Conservation (phyloP, 2,329 filamentous ascomycete species). For the Exutisphaerella laricina region DNA sequence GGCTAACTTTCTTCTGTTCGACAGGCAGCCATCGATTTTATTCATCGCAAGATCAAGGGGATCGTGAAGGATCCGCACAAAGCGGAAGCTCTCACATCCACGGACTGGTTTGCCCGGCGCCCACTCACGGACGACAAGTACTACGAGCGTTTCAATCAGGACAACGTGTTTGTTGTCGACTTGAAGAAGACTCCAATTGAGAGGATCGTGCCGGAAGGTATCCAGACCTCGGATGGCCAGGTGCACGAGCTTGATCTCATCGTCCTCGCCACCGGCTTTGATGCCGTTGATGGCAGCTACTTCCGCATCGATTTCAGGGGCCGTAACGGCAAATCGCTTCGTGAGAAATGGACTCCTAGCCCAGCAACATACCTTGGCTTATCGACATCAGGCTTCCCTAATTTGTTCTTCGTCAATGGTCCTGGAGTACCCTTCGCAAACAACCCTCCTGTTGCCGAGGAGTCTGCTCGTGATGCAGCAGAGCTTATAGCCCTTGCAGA, state of each 20-base stretch:
- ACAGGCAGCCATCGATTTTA: slow-evolving; percentile 43
- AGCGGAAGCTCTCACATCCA: slow-evolving; percentile 40
- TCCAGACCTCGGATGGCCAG: slow-evolving; percentile 38
- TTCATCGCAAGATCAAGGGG: slow-evolving; percentile 39
- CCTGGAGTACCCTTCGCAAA: slow-evolving; percentile 34
- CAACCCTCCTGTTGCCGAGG: slow-evolving; percentile 3
- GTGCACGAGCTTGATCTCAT: slow-evolving; percentile 39
- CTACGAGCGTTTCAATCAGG: slow-evolving; percentile 40
- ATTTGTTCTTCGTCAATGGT: slow-evolving; percentile 41
- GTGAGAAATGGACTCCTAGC: slow-evolving; percentile 42
- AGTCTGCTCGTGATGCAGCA: not conserved
- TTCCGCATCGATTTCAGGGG: slow-evolving; percentile 32
- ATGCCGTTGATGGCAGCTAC: slow-evolving; percentile 34
- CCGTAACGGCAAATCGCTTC: slow-evolving; percentile 15
- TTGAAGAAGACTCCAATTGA: slow-evolving; percentile 38
- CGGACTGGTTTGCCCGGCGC: slow-evolving; percentile 41
- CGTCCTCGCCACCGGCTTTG: slow-evolving; percentile 44
- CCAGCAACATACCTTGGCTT: slow-evolving; percentile 38
- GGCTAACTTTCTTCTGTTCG: too few relatives aligned
- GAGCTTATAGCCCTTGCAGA: slow-evolving; percentile 3
- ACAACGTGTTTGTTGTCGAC: slow-evolving; percentile 39
- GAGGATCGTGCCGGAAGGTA: slow-evolving; percentile 49
- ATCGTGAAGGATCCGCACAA: slow-evolving; percentile 40
- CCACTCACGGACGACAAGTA: slow-evolving; percentile 42
- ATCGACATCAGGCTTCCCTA: slow-evolving; percentile 26